Evolutionary conservation across 1,284 basidiomycete genomes (phyloP), one percentile per base, ranked within the genome.

Genomic region (Exobasidium rhododendri): DNA sequence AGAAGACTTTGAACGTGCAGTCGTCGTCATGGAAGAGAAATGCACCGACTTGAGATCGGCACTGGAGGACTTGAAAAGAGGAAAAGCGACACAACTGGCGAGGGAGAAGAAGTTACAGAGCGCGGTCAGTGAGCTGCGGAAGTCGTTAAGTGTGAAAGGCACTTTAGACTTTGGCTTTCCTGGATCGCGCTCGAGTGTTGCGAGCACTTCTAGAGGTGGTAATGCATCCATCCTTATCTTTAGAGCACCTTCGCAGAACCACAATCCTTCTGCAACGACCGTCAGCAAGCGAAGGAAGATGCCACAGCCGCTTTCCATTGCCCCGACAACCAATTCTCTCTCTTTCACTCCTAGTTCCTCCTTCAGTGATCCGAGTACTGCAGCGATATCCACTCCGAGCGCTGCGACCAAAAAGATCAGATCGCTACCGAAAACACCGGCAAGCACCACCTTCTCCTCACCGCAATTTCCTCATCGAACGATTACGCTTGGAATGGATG

Each of bases 401-500:
- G 35, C 35, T 40, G 35, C 35, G 7, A 40, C 35, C 35, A 40
- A 10, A 17, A 40, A 7, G 35, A 40, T 17, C 10, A 40, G 10
- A 10, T 10, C 35, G 17, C 17, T 17, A 40, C 35, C 7, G 17
- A 40, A 17, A 10, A 40, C 7, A 10, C 17, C 35, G 17, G 10
- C 35, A 10, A 40, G 35, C 17, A 40, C 35, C 10, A 40, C 35
- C 35, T n/a, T n/a, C n/a, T n/a, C n/a, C n/a, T n/a, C n/a, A n/a
- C n/a, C n/a, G n/a, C 7, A 40, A 10, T 40, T 40, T 17, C 35
- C 35, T 40, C 71, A 69, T 49, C 64, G 72, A n/a, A 72, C 72
- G 29, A 71, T 74, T 43, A 71, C 70, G 26, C 57, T 74, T 0
- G 72, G 72, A 26, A 74, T 74, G 72, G 71, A 72, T 44, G 57